These are phyloP conservation scores for Nemania abortiva DNA, from an alignment of 2,329 filamentous ascomycete species.

Conservation along the genomic window DNA sequence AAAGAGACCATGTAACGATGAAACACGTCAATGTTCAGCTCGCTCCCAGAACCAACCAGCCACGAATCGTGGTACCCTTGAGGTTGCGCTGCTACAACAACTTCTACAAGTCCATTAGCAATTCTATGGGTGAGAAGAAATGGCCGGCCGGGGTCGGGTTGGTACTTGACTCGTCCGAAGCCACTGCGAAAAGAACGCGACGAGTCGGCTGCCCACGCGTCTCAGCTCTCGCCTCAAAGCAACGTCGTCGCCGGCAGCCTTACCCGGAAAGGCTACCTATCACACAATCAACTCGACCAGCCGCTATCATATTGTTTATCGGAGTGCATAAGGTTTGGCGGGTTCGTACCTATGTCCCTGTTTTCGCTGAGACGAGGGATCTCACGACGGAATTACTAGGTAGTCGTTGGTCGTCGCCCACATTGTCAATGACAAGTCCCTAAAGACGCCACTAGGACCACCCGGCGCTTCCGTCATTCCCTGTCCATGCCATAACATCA, in stretches of 20 bases:
- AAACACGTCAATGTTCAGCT: not conserved
- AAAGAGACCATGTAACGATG: not conserved
- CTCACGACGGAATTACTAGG: not conserved
- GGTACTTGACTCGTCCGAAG: not conserved
- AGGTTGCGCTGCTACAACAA: not conserved
- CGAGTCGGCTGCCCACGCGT: not conserved
- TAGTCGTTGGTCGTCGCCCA: not conserved
- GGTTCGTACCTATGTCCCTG: not conserved
- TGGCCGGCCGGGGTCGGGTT: not conserved
- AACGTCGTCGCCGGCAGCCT: not conserved
- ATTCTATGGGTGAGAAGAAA: too few species aligned
- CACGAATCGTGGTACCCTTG: not conserved
- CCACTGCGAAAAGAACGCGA: not conserved
- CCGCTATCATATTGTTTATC: too few species aligned
- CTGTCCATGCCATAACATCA: not conserved
- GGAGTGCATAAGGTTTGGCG: too few species aligned
- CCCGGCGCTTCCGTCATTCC: not conserved
- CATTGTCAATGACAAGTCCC: not conserved
- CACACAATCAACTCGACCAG: not conserved
- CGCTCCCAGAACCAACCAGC: not conserved
- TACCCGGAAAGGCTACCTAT: not conserved
- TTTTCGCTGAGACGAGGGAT: not conserved
- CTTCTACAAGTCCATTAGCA: not conserved
- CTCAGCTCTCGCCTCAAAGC: not conserved
- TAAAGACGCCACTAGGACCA: not conserved